phyloP scores from a whole-genome alignment of 2,329 filamentous ascomycete genomes.

The Colletotrichum destructivum region DNA sequence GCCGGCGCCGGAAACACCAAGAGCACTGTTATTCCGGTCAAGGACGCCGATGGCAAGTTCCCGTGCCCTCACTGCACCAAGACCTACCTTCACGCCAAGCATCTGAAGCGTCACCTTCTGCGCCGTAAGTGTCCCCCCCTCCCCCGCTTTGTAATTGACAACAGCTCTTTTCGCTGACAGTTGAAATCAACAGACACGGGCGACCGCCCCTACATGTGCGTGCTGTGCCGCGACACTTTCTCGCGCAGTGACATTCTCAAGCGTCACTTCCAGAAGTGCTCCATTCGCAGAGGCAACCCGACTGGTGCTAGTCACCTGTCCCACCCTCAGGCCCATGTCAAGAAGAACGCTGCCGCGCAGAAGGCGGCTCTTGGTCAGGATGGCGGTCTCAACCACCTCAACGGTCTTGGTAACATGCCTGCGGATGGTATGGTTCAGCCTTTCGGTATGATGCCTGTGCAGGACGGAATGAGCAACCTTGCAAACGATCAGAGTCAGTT shows the following conservation, averaged over 20 bases:
- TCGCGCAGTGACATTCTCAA: slow-evolving; percentile 98
- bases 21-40: slow-evolving; percentile 88
- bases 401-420: slow-evolving; percentile 72
- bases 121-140: slow-evolving; percentile 80
- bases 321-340: slow-evolving; percentile 90
- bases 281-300: slow-evolving; percentile 94
- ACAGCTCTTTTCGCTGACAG: slow-evolving; percentile 38
- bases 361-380: slow-evolving; percentile 69
- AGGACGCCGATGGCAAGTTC: slow-evolving; percentile 98
- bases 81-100: slow-evolving; percentile 97
- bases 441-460: slow-evolving; percentile 69
- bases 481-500: slow-evolving; percentile 74
- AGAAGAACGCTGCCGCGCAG: slow-evolving; percentile 78
- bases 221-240: slow-evolving; percentile 97
- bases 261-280: slow-evolving; percentile 99
- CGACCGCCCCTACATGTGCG: slow-evolving; percentile 98
- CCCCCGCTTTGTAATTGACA: slow-evolving; percentile 20
- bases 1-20: slow-evolving; percentile 79
- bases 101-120: slow-evolving; percentile 94
- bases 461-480: slow-evolving; percentile 73
- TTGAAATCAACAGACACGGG: slow-evolving; percentile 81
- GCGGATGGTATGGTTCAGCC: slow-evolving; percentile 71
- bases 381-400: slow-evolving; percentile 71
- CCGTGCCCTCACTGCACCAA: slow-evolving; percentile 98
- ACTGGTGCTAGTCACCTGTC: slow-evolving; percentile 95